These are phyloP conservation scores for Lodderomyces oxycetoniae DNA, from an alignment of 1,139 yeast genomes.

Conservation along the genomic window DNA sequence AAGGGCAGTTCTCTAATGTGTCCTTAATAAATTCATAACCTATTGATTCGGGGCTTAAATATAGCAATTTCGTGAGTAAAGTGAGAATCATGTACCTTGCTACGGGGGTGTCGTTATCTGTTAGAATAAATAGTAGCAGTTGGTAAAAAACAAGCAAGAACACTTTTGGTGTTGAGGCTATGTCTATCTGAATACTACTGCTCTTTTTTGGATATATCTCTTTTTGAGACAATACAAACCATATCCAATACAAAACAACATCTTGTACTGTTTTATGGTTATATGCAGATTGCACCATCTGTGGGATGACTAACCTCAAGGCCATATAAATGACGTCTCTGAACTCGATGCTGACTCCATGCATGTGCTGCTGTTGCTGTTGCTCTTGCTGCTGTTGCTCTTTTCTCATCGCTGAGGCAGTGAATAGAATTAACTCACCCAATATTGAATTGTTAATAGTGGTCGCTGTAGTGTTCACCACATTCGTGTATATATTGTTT, in stretches of 20 bases:
- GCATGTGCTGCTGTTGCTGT: not conserved
- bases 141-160: slow-evolving; percentile 34
- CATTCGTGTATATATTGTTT: slow-evolving; percentile 22
- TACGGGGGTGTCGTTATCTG: slow-evolving; percentile 12
- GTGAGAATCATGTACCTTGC: slow-evolving; percentile 38
- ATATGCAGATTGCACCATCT: slow-evolving; percentile 29
- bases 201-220: slow-evolving; percentile 17
- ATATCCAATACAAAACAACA: slow-evolving; percentile 33
- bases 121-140: slow-evolving; percentile 25
- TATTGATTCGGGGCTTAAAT: slow-evolving; percentile 50
- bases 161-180: slow-evolving; percentile 28
- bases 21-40: slow-evolving; percentile 62
- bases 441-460: slow-evolving; percentile 26
- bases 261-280: slow-evolving; percentile 26
- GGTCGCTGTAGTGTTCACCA: slow-evolving; percentile 24
- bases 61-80: slow-evolving; percentile 51
- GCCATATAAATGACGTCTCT: slow-evolving; percentile 33
- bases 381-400: not conserved
- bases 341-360: slow-evolving; percentile 8
- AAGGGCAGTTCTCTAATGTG: slow-evolving; percentile 67
- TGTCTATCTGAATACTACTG: slow-evolving; percentile 18
- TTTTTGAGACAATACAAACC: slow-evolving; percentile 30
- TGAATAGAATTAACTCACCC: slow-evolving; percentile 29
- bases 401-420: slow-evolving; percentile 16
- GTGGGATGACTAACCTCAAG: slow-evolving; percentile 34